Evolutionary conservation across 1,284 basidiomycete species (phyloP).

Genomic region (Trichosporon sp.): DNA sequence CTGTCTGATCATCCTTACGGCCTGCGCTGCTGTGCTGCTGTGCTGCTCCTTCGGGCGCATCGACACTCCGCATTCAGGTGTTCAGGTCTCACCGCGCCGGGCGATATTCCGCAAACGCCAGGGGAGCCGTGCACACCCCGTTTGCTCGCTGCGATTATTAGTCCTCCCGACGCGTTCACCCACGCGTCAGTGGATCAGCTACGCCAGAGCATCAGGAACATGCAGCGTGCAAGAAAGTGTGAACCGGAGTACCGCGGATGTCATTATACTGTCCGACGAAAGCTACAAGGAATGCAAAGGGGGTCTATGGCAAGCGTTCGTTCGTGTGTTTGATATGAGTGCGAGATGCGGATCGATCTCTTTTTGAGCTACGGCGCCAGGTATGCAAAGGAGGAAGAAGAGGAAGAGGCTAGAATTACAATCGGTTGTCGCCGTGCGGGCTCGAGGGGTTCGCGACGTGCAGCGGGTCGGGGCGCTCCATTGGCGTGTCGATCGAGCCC

Average conservation of each 20-base stretch:
- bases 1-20: too few relatives aligned
- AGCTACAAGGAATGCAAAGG: constrained; percentile 9
- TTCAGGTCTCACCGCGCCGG: too few relatives aligned
- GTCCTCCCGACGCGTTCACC: not conserved
- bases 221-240: not conserved
- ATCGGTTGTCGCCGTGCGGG: constrained; percentile 16
- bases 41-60: too few relatives aligned
- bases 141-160: not conserved
- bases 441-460: constrained; percentile 34
- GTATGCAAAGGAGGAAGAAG: not conserved
- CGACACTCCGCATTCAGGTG: too few relatives aligned
- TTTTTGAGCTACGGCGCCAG: not conserved
- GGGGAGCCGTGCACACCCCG: too few relatives aligned
- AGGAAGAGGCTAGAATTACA: not conserved
- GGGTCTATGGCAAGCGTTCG: constrained; percentile 1
- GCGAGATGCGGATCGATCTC: not conserved
- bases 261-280: constrained; percentile 2
- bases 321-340: not conserved
- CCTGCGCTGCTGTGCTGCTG: too few relatives aligned
- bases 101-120: too few relatives aligned
- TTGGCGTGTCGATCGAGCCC: constrained; percentile 40
- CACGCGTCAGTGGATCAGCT: too few relatives aligned
- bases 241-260: not conserved
- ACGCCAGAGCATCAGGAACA: too few relatives aligned
- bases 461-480: constrained; percentile 40